Base-by-base conservation (phyloP, 2,329 filamentous ascomycete genomes). In the Diaporthe ilicicola region DNA sequence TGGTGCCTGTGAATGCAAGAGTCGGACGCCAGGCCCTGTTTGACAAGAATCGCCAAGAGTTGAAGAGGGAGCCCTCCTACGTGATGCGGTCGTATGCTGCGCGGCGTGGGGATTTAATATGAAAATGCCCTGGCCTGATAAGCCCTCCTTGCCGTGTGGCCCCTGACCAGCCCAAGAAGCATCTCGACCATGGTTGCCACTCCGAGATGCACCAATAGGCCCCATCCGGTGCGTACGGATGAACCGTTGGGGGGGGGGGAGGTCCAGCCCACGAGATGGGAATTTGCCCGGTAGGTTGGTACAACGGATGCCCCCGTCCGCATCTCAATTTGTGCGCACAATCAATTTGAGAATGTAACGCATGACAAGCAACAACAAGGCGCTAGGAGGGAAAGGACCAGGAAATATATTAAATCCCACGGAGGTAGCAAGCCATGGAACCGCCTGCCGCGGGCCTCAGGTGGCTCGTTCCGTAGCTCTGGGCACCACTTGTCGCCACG, bases 261-360 rank as follows among this genome's bases (percentile, higher is more conserved):
- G n/a, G n/a, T n/a, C 17, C 42, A 50, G 53, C 32, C 54, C 32
- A 59, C 29, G 44, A 59, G 53, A 59, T n/a, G 17, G 34, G 37
- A 39, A 37, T 68, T 59, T 50, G 42, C 66, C 42, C 66, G 53
- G 54, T 29, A 19, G 42, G 44, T 27, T 46, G 64, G 66, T 27
- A 29, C 42, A 9, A 59, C 66, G 66, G 66, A 68, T n/a, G 66
- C 32, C 42, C 42, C 42, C 42, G 66, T 68, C 66, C 66, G 66
- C 66, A 51, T 51, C 66, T 59, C 66, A 50, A 68, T 68, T 59
- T 39, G 66, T 59, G 44, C 44, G 29, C 27, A 13, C 15, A 27
- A 56, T 67, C 53, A 27, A 68, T 50, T 46, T 50, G 65, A 24
- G 32, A 59, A 59, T 48, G 65, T 22, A 50, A 50, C 50, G 65